phyloP scores from a whole-genome alignment of 257 asterid species.

The Fraxinus americana region DNA sequence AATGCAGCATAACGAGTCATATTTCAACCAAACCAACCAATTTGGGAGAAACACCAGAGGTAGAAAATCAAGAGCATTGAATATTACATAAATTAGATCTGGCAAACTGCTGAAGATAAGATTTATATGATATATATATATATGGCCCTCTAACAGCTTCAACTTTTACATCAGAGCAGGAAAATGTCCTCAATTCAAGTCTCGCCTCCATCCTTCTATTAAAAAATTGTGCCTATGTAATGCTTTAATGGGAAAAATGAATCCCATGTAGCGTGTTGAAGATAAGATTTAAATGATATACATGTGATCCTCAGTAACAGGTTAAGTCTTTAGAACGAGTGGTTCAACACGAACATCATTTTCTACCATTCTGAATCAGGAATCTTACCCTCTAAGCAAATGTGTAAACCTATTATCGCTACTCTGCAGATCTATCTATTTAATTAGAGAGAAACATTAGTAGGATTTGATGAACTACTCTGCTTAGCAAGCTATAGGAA shows the following conservation, averaged over 20 bases:
- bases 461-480: slow-evolving; percentile 4
- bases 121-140: too few species aligned
- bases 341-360: background rate
- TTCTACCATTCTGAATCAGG: background rate
- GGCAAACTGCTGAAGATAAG: background rate
- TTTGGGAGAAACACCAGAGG: background rate
- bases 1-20: background rate
- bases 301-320: too few species aligned
- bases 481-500: background rate
- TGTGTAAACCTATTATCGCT: background rate
- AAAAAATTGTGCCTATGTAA: too few species aligned
- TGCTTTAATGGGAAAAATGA: too few species aligned
- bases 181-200: too few species aligned
- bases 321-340: too few species aligned
- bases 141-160: too few species aligned
- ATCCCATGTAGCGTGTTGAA: too few species aligned
- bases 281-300: too few species aligned
- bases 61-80: background rate
- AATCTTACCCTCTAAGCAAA: slow-evolving; percentile 2
- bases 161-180: too few species aligned
- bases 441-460: slow-evolving; percentile 7
- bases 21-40: slow-evolving; percentile 8
- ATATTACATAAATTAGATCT: background rate
- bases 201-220: too few species aligned
- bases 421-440: background rate